Conservation (phyloP, 768 basidiomycete genomes). For the Guyanaporus albipodus region DNA sequence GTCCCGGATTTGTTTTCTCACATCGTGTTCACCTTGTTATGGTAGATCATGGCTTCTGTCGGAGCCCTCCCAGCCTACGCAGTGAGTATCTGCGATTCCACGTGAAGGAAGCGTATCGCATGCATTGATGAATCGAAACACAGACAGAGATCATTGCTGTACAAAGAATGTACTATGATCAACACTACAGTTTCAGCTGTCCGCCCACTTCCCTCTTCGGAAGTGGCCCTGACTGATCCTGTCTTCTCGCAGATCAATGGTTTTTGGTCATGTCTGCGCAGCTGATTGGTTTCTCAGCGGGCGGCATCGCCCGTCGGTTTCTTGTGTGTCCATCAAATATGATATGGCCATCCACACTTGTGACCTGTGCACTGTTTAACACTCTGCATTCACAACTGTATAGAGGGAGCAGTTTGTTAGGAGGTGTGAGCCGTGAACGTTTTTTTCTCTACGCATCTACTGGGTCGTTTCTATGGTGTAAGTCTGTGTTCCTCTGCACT, state of each 20-base stretch:
- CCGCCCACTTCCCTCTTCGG: conserved; percentile 14
- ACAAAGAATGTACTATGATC: conserved; percentile 68
- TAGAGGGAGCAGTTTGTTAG: conserved; percentile 55
- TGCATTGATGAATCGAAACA: background rate
- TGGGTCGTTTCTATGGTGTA: conserved; percentile 59
- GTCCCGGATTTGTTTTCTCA: background rate
- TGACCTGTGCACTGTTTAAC: conserved; percentile 73
- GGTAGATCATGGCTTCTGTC: background rate
- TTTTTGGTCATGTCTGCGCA: conserved; percentile 73
- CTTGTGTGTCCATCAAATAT: conserved; percentile 51
- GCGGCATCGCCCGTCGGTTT: conserved; percentile 71
- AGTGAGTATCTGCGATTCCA: background rate
- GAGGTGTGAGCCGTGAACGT: conserved; percentile 67
- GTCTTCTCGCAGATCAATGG: conserved; percentile 56
- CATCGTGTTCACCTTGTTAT: background rate
- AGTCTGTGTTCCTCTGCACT: conserved; percentile 15
- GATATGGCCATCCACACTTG: conserved; percentile 79
- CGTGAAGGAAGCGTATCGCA: no score
- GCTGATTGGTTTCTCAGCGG: conserved; percentile 80
- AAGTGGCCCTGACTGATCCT: conserved; percentile 1
- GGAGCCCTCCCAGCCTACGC: background rate
- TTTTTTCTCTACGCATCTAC: conserved; percentile 71
- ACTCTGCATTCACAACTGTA: conserved; percentile 71
- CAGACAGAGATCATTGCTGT: conserved; percentile 72
- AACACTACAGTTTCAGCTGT: conserved; percentile 59